A percentile compares a stretch with the other conserved stretches of the same genome.
These are phyloP conservation scores for Megacollybia marginata DNA, from an alignment of 768 basidiomycete genomes.

Conservation along the genomic window DNA sequence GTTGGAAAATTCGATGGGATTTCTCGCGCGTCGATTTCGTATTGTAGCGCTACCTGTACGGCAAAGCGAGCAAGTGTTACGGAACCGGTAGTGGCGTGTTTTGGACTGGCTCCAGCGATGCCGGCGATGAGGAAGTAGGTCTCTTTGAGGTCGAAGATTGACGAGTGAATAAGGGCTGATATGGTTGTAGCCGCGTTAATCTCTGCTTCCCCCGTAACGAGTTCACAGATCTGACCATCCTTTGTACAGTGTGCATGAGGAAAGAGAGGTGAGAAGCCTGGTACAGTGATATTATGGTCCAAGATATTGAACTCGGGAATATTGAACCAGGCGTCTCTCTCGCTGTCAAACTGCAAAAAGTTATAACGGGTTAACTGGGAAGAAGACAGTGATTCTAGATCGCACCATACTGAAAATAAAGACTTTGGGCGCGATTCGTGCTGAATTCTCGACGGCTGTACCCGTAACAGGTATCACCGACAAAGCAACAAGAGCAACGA, in stretches of 20 bases:
- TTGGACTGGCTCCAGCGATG: too few relatives aligned
- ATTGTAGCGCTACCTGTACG: too few relatives aligned
- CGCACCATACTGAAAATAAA: constrained; percentile 4
- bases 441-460: too few relatives aligned
- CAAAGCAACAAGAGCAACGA: too few relatives aligned
- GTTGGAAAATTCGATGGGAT: constrained; percentile 24
- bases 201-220: constrained; percentile 24
- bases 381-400: neutral
- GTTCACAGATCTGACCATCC: constrained; percentile 23
- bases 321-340: too few relatives aligned
- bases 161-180: constrained; percentile 19
- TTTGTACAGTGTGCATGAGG: too few relatives aligned
- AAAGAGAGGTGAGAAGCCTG: constrained; percentile 23
- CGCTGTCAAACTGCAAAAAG: constrained; percentile 12
- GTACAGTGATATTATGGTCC: constrained; percentile 20
- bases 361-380: neutral
- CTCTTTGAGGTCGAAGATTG: too few relatives aligned
- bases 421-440: constrained; percentile 2
- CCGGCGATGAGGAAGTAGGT: too few relatives aligned
- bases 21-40: constrained; percentile 31
- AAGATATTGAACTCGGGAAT: constrained; percentile 20
- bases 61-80: too few relatives aligned
- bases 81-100: too few relatives aligned
- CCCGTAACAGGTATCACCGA: too few relatives aligned
- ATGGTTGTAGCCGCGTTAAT: too few relatives aligned